Evolutionary conservation across 169 alveolate genomes (phyloP), one percentile per base, ranked within the genome.

Genomic region (Sarcocystis neurona): DNA sequence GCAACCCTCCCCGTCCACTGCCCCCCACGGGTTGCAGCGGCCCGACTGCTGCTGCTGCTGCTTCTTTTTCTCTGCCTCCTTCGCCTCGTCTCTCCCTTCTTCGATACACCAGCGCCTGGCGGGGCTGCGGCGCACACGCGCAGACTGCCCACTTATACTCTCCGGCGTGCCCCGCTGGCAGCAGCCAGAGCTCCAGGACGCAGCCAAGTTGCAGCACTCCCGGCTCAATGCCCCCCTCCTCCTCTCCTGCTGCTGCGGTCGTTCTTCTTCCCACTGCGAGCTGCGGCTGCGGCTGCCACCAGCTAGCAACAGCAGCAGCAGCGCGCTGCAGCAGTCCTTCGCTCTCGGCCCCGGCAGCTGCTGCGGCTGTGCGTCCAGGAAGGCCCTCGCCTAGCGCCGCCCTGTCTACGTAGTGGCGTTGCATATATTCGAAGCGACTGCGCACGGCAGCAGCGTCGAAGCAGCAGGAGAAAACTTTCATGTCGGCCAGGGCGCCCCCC

Each of bases 401-500:
- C 27, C 6, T n/a, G 43, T n/a, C 43, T 0, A 15, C 43, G 75
- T 12, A 41, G 75, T 15, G 41, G 10, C 41, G 27, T 20, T 27
- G 41, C 27, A 63, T 37, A 18, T 63, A 63, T 18, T 8, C 12
- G 75, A 3, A 63, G 43, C 75, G 75, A 37, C 5, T 0, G 20
- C 32, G 27, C 43, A n/a, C 75, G 1, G 34, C 43, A 6, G 27
- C 75, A 41, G 27, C 75, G 75, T 63, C 75, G n/a, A 63, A 10
- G 44, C 32, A n/a, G 8, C 20, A 6, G 41, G 75, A 15, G 75
- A 63, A 63, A 20, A 63, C 75, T 12, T 37, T n/a, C 44, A 63
- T 30, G 75, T 63, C 75, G 4, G 75, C 10, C 27, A 63, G 32
- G 75, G 75, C 75, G 75, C 75, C 75, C n/a, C n/a, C n/a, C 20